These are phyloP conservation scores for Hordeum marinum DNA, from an alignment of 176 grass and related monocot species.

Conservation along the genomic window DNA sequence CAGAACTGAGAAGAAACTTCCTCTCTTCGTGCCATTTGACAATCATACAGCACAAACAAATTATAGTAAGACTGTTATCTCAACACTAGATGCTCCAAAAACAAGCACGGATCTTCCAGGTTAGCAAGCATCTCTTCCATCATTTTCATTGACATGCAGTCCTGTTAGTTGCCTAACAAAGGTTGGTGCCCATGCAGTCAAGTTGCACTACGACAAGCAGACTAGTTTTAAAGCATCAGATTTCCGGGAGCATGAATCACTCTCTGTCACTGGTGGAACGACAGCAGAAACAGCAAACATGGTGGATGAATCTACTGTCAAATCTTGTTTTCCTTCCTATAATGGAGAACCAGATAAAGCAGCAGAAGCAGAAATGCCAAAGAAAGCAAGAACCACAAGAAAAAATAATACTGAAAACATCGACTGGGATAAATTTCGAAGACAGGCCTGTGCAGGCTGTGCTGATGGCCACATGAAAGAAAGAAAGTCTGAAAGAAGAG, in stretches of 20 bases:
- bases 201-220: constrained; percentile 3
- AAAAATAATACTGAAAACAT: constrained; percentile 42
- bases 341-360: constrained; percentile 27
- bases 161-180: constrained; percentile 21
- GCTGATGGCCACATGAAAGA: constrained; percentile 36
- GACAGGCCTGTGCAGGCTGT: background rate
- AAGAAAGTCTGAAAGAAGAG: constrained; percentile 49
- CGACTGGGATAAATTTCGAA: constrained; percentile 84
- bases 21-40: constrained; percentile 21
- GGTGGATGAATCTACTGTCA: constrained; percentile 19
- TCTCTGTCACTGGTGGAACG: constrained; percentile 23
- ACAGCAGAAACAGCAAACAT: constrained; percentile 5
- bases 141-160: constrained; percentile 11
- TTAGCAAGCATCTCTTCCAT: constrained; percentile 21
- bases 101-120: constrained; percentile 30
- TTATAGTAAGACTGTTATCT: background rate
- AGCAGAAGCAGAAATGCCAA: constrained; percentile 31
- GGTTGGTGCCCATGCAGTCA: constrained; percentile 19
- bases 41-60: constrained; percentile 10
- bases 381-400: constrained; percentile 34
- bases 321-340: constrained; percentile 33
- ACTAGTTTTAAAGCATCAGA: constrained; percentile 31
- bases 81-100: constrained; percentile 1
- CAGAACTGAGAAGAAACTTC: background rate
- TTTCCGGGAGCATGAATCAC: constrained; percentile 20